Conservation (phyloP, 2,329 filamentous ascomycete species). For the Cryphonectria japonica region DNA sequence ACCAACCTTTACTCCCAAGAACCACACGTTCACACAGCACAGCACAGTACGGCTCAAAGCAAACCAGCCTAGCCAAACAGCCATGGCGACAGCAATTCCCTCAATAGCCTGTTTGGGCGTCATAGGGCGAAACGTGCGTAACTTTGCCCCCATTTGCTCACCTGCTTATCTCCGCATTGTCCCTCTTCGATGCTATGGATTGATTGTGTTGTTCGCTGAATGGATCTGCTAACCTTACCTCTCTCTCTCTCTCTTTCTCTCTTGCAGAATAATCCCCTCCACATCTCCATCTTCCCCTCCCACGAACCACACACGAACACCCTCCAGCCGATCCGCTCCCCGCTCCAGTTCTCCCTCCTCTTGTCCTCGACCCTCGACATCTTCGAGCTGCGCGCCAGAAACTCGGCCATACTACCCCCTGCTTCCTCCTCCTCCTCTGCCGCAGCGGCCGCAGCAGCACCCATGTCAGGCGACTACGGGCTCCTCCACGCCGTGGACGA, state of each 20-base stretch:
- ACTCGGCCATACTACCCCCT: constrained; percentile 35
- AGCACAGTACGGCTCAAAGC: neutral
- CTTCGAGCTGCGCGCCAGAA: constrained; percentile 81
- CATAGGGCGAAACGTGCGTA: constrained; percentile 84
- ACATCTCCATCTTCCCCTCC: constrained; percentile 86
- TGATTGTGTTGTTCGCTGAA: neutral
- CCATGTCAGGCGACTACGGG: constrained; percentile 81
- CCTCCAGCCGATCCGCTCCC: constrained; percentile 62
- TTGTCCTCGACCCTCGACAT: constrained; percentile 91
- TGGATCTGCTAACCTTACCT: neutral
- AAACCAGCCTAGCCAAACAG: neutral
- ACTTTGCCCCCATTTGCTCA: neutral
- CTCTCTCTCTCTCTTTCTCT: neutral
- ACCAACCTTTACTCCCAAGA: neutral
- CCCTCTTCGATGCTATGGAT: neutral
- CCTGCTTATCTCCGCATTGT: neutral
- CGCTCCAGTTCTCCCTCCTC: constrained; percentile 90
- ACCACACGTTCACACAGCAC: too few relatives aligned
- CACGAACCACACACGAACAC: constrained; percentile 61
- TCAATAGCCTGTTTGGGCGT: constrained; percentile 92
- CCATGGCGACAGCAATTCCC: constrained; percentile 67
- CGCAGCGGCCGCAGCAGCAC: constrained; percentile 32
- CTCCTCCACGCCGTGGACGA: constrained; percentile 94
- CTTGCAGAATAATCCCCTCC: constrained; percentile 87
- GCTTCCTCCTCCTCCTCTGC: constrained; percentile 50